phyloP scores from a whole-genome alignment of 495 filamentous ascomycete species.

The Hypoxylon lienhwacheense region DNA sequence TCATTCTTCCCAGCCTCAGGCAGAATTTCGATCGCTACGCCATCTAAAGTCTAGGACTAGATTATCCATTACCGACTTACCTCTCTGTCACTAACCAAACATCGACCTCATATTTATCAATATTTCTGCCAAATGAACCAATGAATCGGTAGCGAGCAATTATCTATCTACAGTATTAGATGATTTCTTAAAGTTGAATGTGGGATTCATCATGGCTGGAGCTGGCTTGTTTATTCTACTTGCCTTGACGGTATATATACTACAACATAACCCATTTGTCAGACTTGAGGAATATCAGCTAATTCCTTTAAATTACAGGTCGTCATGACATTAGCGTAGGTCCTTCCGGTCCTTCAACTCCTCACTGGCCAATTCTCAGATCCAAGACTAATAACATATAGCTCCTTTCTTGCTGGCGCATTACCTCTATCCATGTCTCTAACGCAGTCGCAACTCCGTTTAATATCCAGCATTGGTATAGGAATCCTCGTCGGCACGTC shows the following conservation, averaged over 20 bases:
- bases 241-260: constrained; percentile 59
- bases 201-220: constrained; percentile 37
- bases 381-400: constrained; percentile 45
- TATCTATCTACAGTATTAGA: constrained; percentile 11
- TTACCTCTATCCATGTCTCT: constrained; percentile 88
- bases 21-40: constrained; percentile 8
- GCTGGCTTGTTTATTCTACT: constrained; percentile 82
- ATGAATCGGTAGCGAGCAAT: constrained; percentile 39
- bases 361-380: constrained; percentile 6
- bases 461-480: constrained; percentile 91
- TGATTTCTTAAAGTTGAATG: constrained; percentile 25
- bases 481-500: constrained; percentile 93
- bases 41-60: constrained; percentile 1
- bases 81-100: constrained; percentile 1
- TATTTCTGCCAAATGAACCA: constrained; percentile 1
- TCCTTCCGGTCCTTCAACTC: constrained; percentile 20
- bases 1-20: background rate
- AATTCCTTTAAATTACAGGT: constrained; percentile 45
- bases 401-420: constrained; percentile 92
- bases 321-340: constrained; percentile 94
- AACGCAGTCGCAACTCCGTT: constrained; percentile 81
- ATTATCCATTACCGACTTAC: background rate
- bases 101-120: background rate
- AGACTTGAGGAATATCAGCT: constrained; percentile 17
- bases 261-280: background rate